Percentiles rank a stretch among this genome's conserved stretches.
phyloP scores from a whole-genome alignment of 2,329 filamentous ascomycete genomes.

The Chaetomium strumarium region DNA sequence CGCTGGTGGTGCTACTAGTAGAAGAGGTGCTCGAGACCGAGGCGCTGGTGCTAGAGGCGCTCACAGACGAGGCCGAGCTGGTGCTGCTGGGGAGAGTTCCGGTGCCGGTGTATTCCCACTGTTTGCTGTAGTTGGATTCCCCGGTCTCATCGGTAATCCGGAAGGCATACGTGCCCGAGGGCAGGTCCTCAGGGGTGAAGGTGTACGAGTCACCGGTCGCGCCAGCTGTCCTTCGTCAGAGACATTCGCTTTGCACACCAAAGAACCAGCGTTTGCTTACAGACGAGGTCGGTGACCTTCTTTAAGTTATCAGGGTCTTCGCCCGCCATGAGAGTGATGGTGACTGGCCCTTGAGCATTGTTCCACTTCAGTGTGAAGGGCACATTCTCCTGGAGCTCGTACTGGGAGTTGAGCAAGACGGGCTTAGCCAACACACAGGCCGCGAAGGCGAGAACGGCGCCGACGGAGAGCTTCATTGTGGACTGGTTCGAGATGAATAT shows the following conservation, averaged over 20 bases:
- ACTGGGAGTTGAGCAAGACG: slow-evolving; percentile 29
- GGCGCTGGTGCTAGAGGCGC: slow-evolving; percentile 4
- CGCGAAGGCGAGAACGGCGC: slow-evolving; percentile 32
- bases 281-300: slow-evolving; percentile 30
- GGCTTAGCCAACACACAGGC: slow-evolving; percentile 28
- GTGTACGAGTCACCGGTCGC: slow-evolving; percentile 33
- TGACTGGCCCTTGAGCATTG: slow-evolving; percentile 36
- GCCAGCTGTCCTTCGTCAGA: slow-evolving; percentile 27
- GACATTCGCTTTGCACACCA: not conserved
- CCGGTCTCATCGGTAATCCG: slow-evolving; percentile 36
- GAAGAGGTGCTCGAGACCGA: slow-evolving; percentile 23
- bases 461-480: slow-evolving; percentile 40
- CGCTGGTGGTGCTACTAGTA: slow-evolving; percentile 21
- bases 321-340: slow-evolving; percentile 38
- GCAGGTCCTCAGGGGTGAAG: slow-evolving; percentile 35
- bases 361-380: slow-evolving; percentile 42
- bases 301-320: slow-evolving; percentile 29
- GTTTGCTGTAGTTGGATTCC: slow-evolving; percentile 40
- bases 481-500: slow-evolving; percentile 18
- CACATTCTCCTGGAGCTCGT: slow-evolving; percentile 32
- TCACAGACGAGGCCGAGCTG: slow-evolving; percentile 21
- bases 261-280: slow-evolving; percentile 29
- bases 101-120: slow-evolving; percentile 28
- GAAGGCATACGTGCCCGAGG: slow-evolving; percentile 40
- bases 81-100: slow-evolving; percentile 10